Evolutionary conservation across 2,329 filamentous ascomycete genomes (phyloP), one percentile per base, ranked within the genome.

Genomic region (Pyricularia sp.): DNA sequence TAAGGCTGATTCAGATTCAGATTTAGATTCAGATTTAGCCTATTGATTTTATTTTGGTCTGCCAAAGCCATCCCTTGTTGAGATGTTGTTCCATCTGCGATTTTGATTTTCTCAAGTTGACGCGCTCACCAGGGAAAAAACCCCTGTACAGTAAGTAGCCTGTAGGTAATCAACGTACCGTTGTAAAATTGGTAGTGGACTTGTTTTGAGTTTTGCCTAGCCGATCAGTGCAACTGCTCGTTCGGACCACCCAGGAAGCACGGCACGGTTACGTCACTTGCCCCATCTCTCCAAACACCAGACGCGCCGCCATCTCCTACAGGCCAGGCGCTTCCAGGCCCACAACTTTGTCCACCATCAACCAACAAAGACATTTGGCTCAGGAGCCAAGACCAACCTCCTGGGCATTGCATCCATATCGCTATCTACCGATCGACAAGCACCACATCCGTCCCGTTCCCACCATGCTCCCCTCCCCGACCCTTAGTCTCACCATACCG

Each of bases 401-500:
- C 58, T 61, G 3, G 58, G 58, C 58, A 61, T 61, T 23, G 58
- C 58, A 61, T 61, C 58, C n/a, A 26, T n/a, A n/a, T 3, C 42
- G 4, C 20, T 10, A 3, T n/a, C 10, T 59, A 25, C n/a, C 1
- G 58, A 61, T 61, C 58, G 58, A 17, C 58, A 26, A 61, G 42
- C 17, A 61, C n/a, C 58, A 61, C 58, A 26, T 10, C 55, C 23
- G 23, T 14, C 3, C 23, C 10, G 12, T 14, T 9, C 23, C 9
- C 36, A 66, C 20, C 17, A 86, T 85, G 82, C 84, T 88, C 68
- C 86, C 86, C 68, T 81, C 82, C 72, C 86, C 87, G 36, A 82
- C 82, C 64, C 75, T 90, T 71, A 86, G 85, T 74, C 92, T 97
- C 76, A 90, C 88, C 26, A 88, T 98, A 69, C 94, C 94, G 36